Percentiles rank a stretch among this genome's conserved stretches.
phyloP scores from a whole-genome alignment of 371 early-diverging fungal species.

The Fennellomyces sp. region DNA sequence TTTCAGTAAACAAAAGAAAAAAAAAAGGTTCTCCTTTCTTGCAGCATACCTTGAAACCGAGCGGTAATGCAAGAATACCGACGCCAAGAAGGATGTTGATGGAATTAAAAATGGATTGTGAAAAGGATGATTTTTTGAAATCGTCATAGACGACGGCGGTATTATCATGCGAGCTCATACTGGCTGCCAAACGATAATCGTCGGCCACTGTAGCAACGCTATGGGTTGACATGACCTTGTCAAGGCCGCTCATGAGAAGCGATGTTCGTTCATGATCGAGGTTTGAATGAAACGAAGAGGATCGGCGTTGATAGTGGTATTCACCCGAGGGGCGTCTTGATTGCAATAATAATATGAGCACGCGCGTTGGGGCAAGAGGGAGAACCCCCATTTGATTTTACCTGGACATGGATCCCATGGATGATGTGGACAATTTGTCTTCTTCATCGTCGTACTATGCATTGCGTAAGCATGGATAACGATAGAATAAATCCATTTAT shows the following conservation, averaged over 20 bases:
- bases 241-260: slow-evolving; percentile 24
- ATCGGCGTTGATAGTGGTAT: slow-evolving; percentile 1
- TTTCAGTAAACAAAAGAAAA: background rate
- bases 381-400: slow-evolving; percentile 4
- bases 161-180: background rate
- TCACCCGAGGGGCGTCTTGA: slow-evolving; percentile 2
- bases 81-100: slow-evolving; percentile 72
- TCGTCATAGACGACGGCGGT: background rate
- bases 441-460: slow-evolving; percentile 36
- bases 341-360: background rate
- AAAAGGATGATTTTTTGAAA: slow-evolving; percentile 43
- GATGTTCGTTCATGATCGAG: slow-evolving; percentile 26
- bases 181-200: slow-evolving; percentile 22
- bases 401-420: slow-evolving; percentile 21
- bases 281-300: background rate
- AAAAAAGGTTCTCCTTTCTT: slow-evolving; percentile 9
- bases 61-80: slow-evolving; percentile 61
- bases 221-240: slow-evolving; percentile 29
- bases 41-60: slow-evolving; percentile 66
- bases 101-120: slow-evolving; percentile 59
- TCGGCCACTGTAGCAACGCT: slow-evolving; percentile 43
- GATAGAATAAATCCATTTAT: background rate
- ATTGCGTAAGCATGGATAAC: background rate
- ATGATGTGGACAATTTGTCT: slow-evolving; percentile 25
- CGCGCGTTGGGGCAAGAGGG: background rate